These are phyloP conservation scores for Licmophora abbreviata DNA, from an alignment of 108 stramenopile genomes.

Conservation along the genomic window DNA sequence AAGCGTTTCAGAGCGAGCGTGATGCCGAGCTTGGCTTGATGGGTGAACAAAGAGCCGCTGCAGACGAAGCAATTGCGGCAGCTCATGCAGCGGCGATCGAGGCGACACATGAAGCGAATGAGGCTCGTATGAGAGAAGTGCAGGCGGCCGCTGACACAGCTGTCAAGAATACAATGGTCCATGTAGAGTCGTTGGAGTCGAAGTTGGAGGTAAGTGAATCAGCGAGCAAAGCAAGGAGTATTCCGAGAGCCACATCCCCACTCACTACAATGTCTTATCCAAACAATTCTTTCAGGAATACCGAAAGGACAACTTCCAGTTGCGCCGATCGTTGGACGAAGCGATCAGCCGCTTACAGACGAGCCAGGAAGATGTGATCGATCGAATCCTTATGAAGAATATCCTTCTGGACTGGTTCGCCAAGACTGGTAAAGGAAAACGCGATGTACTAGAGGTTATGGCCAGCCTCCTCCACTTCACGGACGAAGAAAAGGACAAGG, in stretches of 20 bases:
- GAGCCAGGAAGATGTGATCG: conserved; percentile 86
- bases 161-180: conserved; percentile 47
- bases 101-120: conserved; percentile 46
- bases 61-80: conserved; percentile 55
- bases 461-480: conserved; percentile 81
- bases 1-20: conserved; percentile 79
- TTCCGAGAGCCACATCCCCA: neutral
- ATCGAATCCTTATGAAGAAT: conserved; percentile 82
- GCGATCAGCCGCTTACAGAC: conserved; percentile 78
- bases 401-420: conserved; percentile 83
- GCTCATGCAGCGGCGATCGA: conserved; percentile 65
- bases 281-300: conserved; percentile 17
- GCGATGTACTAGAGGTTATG: conserved; percentile 73
- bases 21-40: conserved; percentile 70
- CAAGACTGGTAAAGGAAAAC: conserved; percentile 47
- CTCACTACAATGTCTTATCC: neutral
- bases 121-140: conserved; percentile 48
- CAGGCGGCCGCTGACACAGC: conserved; percentile 49
- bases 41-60: conserved; percentile 50
- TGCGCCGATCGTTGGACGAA: conserved; percentile 76
- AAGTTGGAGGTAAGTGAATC: conserved; percentile 22
- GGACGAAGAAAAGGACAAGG: conserved; percentile 76
- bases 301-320: conserved; percentile 63
- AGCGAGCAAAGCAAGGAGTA: conserved; percentile 12
- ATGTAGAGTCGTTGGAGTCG: conserved; percentile 40